phyloP scores from a whole-genome alignment of 2,329 filamentous ascomycete species.

The Pseudopyrenochaeta lycopersici region DNA sequence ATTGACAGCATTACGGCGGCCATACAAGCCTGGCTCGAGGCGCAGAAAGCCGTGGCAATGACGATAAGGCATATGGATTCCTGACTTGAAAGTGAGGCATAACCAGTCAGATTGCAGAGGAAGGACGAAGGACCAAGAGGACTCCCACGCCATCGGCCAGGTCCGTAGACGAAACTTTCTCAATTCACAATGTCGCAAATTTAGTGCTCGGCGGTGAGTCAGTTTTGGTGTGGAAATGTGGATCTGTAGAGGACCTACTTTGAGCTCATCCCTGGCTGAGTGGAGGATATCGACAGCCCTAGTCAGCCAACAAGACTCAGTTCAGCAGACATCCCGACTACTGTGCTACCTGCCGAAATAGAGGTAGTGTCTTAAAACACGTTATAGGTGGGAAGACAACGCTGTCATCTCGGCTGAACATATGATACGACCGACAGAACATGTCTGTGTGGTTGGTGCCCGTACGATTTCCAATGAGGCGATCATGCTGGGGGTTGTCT shows the following conservation, averaged over 20 bases:
- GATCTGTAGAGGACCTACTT: not conserved
- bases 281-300: not conserved
- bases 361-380: not conserved
- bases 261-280: not conserved
- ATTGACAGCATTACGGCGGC: not conserved
- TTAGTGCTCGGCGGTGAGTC: not conserved
- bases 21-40: not conserved
- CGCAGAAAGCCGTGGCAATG: not conserved
- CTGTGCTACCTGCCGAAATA: not conserved
- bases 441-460: not conserved
- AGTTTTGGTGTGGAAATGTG: not conserved
- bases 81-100: not conserved
- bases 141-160: not conserved
- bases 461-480: not conserved
- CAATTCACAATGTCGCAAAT: not conserved
- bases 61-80: conserved; percentile 1
- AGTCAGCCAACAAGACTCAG: not conserved
- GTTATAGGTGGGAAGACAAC: not conserved
- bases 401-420: not conserved
- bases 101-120: not conserved
- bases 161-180: conserved; percentile 1
- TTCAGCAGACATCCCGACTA: not conserved
- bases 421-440: not conserved
- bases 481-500: no score
- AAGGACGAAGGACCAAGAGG: not conserved